Base-by-base conservation (phyloP, 2,329 filamentous ascomycete genomes). In the Colletotrichum horii region DNA sequence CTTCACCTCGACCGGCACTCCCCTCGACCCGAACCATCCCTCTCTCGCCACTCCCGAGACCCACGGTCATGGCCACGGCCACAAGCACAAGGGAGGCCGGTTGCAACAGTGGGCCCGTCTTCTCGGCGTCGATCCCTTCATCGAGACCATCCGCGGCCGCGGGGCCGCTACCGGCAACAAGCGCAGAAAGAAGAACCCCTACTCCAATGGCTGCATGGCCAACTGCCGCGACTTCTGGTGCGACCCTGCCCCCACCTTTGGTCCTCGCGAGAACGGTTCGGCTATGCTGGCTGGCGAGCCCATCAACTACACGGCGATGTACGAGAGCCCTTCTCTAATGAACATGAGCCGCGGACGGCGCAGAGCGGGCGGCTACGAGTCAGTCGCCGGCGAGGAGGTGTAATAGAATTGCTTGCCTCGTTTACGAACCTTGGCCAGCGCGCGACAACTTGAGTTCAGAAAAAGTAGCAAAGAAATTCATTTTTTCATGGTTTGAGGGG, bases 201-300 rank as follows among this genome's bases (percentile, higher is more conserved):
- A 96, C 84, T 96, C 93, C 74, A 90, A 93, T 36, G 97, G 97
- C 9, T 89, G 95, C 52, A 80, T 97, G n/a, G 91, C 93, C 75
- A 99, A 99, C 82, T 99, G 97, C 85, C 94, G 92, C 78, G 97
- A 99, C 84, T 99, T 99, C 83, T 98, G 96, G 95, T 96, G 94
- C 80, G 97, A 98, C 82, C 92, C 95, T 3, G 93, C 94, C 3
- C 94, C 96, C 0, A 84, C 98, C 22, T 96, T 98, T 82, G 92
- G 94, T 14, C 91, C 89, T 79, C 90, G 94, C 74, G 92, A 95
- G 80, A 93, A 91, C 66, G 96, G 96, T 15, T 89, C 89, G 58
- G 96, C 94, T 0, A 86, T 96, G 83, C 86, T 99, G 9, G 95
- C 93, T 16, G 96, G 97, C 3, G 90, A 94, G 80, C 87, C 90